phyloP scores from a whole-genome alignment of 441 rosid genomes.

The Erodium moschatum region DNA sequence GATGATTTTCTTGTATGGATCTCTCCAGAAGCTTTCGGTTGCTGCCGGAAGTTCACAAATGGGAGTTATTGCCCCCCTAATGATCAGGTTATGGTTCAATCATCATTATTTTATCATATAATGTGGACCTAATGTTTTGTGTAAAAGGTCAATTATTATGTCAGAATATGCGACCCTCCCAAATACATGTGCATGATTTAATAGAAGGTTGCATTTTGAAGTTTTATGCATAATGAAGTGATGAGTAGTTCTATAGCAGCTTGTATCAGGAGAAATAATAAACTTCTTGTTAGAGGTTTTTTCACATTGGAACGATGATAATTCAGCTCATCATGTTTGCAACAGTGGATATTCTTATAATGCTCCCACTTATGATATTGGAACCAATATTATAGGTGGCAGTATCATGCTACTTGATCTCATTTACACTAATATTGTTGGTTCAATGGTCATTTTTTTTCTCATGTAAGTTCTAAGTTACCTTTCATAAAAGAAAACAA shows the following conservation, averaged over 20 bases:
- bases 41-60: slow-evolving; percentile 90
- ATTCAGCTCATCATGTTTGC: not conserved
- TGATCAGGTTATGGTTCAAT: slow-evolving; percentile 61
- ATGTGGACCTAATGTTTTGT: slow-evolving; percentile 4
- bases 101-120: slow-evolving; percentile 14
- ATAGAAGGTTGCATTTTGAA: slow-evolving; percentile 5
- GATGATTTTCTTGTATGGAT: slow-evolving; percentile 98
- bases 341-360: not conserved
- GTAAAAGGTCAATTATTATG: not conserved
- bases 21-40: slow-evolving; percentile 98
- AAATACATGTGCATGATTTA: not conserved
- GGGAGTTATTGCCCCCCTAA: slow-evolving; percentile 93
- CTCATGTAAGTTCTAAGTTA: slow-evolving; percentile 4
- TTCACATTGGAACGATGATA: slow-evolving; percentile 4
- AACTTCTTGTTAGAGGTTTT: not conserved
- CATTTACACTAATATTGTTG: not conserved
- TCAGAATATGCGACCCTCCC: not conserved
- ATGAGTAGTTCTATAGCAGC: not conserved
- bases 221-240: not conserved
- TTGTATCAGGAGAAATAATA: not conserved
- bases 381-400: not conserved
- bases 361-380: not conserved
- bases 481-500: slow-evolving; percentile 6
- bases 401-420: slow-evolving; percentile 3
- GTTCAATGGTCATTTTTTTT: not conserved